Evolutionary conservation across 257 asterid genomes (phyloP).

Genomic region (Linderniella brevidens): DNA sequence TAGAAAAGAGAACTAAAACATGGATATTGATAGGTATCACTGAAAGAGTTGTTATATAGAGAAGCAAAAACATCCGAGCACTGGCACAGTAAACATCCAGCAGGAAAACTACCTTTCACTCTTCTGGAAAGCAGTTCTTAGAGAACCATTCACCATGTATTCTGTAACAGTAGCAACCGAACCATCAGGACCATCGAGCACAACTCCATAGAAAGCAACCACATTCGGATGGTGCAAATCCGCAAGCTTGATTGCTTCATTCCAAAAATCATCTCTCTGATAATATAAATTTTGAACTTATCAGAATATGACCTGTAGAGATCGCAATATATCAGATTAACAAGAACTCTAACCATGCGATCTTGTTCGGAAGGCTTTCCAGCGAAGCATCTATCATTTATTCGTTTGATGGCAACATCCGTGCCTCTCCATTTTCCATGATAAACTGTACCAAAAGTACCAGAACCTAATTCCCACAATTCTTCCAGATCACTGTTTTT

Average conservation of each 20-base stretch:
- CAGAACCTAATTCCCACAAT: conserved; percentile 89
- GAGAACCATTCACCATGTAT: conserved; percentile 94
- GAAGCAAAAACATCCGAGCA: not conserved
- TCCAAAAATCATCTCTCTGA: conserved; percentile 97
- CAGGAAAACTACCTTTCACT: conserved; percentile 49
- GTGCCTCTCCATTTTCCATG: conserved; percentile 99
- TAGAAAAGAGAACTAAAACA: no score
- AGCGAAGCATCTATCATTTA: conserved; percentile 84
- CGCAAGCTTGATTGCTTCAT: conserved; percentile 94
- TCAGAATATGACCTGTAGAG: not conserved
- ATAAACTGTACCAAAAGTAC: conserved; percentile 99
- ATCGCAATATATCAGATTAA: conserved; percentile 8
- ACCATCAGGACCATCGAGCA: conserved; percentile 88
- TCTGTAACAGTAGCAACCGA: conserved; percentile 97
- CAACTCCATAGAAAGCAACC: conserved; percentile 97
- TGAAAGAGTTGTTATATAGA: no score
- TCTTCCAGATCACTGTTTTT: conserved; percentile 88
- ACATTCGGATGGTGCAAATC: conserved; percentile 99
- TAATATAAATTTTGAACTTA: conserved; percentile 6
- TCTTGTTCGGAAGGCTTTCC: conserved; percentile 95
- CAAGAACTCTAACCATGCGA: conserved; percentile 65
- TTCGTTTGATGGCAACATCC: conserved; percentile 93
- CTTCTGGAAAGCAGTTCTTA: conserved; percentile 81
- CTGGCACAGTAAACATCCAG: not conserved
- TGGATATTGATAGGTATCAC: no score